Evolutionary conservation across 371 early-diverging fungal species (phyloP), one percentile per base, ranked within the genome.

Genomic region (Capillidium rhysosporum): DNA sequence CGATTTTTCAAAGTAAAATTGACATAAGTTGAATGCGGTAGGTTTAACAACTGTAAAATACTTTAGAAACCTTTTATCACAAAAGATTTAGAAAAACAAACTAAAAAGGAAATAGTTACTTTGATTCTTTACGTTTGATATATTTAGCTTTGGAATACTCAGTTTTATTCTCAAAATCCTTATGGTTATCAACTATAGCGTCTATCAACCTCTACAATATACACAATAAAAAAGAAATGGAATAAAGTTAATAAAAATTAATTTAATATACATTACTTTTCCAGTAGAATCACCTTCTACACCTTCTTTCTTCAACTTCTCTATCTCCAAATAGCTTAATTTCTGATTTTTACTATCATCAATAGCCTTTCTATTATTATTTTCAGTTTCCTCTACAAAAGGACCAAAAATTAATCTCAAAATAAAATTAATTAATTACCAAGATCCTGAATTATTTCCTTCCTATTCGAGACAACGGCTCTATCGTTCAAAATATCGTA

Each of bases 131-230:
- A 59, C 88, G 75, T 58, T 80, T 76, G 53, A 94, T 83, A 57
- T 94, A 95, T 68, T 97, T 97, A 20, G 89, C 86, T 69, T 95
- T 90, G 1, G 96, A 84, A 60, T 79, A 95, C 58, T 86, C 89
- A 0, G 97, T 95, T 69, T 95, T 97, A 52, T 80, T 74, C 30
- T 84, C 82, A 61, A 92, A 94, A 7, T 83, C 68, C 10, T 73
- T 63, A 65, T 90, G 88, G 61, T 87, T 88, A 54, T 79, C 84
- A 4, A 84, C 74, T 56, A 94, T 69, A 31, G 70, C 72, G 54
- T 78, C 68, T 49, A 93, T 85, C 25, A 92, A 72, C 54, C 78
- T 75, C 72, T 84, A 59, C 10, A 28, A 28, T 29, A 10, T 54
- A 1, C n/a, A n/a, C n/a, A 38, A 30, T 52, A 40, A 26, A 16